Percentiles rank a stretch among this genome's conserved stretches.
phyloP scores from a whole-genome alignment of 352 stramenopile species.

The Pythium sp. region DNA sequence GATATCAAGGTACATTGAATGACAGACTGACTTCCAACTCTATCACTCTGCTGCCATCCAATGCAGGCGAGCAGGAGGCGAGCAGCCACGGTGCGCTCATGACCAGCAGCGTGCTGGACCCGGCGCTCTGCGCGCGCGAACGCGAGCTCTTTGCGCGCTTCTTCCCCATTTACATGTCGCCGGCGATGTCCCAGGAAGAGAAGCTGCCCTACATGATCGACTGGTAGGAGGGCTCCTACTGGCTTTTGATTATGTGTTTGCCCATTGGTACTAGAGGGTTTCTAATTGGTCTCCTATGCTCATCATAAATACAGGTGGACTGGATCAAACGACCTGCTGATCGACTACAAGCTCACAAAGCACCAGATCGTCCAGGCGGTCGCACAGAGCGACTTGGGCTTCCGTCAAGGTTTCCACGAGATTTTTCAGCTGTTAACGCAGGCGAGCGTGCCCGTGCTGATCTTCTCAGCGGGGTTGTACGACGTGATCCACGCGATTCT shows the following conservation, averaged over 20 bases:
- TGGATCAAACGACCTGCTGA: conserved; percentile 44
- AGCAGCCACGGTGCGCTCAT: conserved; percentile 49
- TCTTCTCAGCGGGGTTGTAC: conserved; percentile 66
- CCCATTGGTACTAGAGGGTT: too few species aligned
- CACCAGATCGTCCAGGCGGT: conserved; percentile 46
- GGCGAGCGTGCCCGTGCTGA: conserved; percentile 45
- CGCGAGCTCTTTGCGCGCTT: conserved; percentile 63
- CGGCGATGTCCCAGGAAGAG: conserved; percentile 56
- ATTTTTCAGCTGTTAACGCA: conserved; percentile 38
- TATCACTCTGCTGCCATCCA: too few species aligned
- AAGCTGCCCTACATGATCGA: conserved; percentile 81
- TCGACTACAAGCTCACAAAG: conserved; percentile 54
- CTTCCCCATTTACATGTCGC: conserved; percentile 76
- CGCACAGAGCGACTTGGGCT: conserved; percentile 41
- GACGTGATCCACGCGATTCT: conserved; percentile 83
- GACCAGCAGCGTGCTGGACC: conserved; percentile 41
- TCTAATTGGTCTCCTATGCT: too few species aligned
- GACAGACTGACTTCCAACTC: too few species aligned
- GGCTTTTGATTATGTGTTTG: too few species aligned
- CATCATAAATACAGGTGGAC: conserved; percentile 28
- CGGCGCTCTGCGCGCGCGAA: conserved; percentile 24
- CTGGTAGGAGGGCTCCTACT: conserved; percentile 19
- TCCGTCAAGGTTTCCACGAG: conserved; percentile 50
- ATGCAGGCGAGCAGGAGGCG: conserved; percentile 6
- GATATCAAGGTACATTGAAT: too few species aligned